A percentile compares a stretch with the other conserved stretches of the same genome.
These are phyloP conservation scores for Pseudogymnoascus sp. DNA, from an alignment of 2,329 filamentous ascomycete genomes.

Conservation along the genomic window DNA sequence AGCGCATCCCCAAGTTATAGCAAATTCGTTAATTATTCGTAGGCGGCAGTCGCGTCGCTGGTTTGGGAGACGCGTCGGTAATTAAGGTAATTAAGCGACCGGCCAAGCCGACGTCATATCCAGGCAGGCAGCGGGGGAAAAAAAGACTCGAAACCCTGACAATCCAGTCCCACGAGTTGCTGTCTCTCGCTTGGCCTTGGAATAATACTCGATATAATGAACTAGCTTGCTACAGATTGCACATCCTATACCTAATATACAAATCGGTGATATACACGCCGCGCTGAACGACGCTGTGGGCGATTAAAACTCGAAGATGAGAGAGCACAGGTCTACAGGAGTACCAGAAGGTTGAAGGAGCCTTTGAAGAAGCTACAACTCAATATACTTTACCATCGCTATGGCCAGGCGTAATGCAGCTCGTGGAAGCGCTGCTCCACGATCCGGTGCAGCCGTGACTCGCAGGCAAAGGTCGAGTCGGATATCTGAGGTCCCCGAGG, in stretches of 20 bases:
- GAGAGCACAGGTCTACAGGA: background rate
- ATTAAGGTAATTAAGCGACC: background rate
- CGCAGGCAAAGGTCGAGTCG: background rate
- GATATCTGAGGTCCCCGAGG: slow-evolving; percentile 29
- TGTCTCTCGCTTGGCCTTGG: background rate
- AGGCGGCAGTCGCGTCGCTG: slow-evolving; percentile 2
- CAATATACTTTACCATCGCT: background rate
- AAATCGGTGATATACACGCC: background rate
- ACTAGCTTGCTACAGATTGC: background rate
- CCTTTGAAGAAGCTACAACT: background rate
- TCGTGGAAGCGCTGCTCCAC: background rate
- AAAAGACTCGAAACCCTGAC: background rate
- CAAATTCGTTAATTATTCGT: background rate
- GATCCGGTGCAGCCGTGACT: background rate
- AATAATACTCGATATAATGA: background rate
- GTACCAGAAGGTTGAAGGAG: background rate
- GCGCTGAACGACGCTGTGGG: background rate
- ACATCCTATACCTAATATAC: background rate
- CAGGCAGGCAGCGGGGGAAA: background rate
- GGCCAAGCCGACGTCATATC: background rate
- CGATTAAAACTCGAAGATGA: background rate
- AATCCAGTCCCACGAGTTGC: background rate
- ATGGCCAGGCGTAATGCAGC: background rate
- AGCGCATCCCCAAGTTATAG: background rate
- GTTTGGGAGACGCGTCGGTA: slow-evolving; percentile 7